phyloP scores from a whole-genome alignment of 306 rosid species.

The Begonia peltatifolia region DNA sequence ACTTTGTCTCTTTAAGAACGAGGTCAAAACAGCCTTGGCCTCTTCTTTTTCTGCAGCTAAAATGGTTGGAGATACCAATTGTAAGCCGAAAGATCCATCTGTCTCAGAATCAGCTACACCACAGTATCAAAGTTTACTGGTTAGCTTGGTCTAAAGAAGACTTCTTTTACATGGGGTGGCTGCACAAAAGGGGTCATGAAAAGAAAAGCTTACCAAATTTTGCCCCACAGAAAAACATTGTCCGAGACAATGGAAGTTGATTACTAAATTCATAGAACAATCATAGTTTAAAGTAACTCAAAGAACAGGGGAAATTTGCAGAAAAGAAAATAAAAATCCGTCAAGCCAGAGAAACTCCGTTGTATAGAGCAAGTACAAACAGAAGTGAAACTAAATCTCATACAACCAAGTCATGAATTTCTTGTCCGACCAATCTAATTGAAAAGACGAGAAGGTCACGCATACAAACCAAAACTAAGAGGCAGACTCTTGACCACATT shows the following conservation, averaged over 20 bases:
- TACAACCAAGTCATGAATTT: too few relatives aligned
- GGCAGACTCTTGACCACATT: too few relatives aligned
- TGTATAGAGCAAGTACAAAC: too few relatives aligned
- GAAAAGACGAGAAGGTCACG: too few relatives aligned
- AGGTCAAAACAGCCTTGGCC: slow-evolving; percentile 70
- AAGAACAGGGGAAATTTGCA: too few relatives aligned
- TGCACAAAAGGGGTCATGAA: neutral
- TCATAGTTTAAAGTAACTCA: too few relatives aligned
- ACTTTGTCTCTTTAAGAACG: slow-evolving; percentile 79
- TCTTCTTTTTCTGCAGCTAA: slow-evolving; percentile 90
- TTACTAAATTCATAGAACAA: slow-evolving; percentile 22
- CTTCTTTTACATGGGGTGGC: slow-evolving; percentile 4
- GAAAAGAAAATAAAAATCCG: too few relatives aligned
- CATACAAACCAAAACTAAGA: too few relatives aligned
- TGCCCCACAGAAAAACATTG: slow-evolving; percentile 32
- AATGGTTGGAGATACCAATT: slow-evolving; percentile 39
- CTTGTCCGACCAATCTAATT: too few relatives aligned
- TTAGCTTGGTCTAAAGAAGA: slow-evolving; percentile 9
- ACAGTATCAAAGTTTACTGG: slow-evolving; percentile 7
- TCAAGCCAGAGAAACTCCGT: too few relatives aligned
- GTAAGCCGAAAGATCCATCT: slow-evolving; percentile 33
- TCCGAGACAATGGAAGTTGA: slow-evolving; percentile 32
- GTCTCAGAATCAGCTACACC: slow-evolving; percentile 29
- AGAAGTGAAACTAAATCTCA: too few relatives aligned
- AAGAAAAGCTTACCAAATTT: slow-evolving; percentile 37